phyloP scores from a whole-genome alignment of 2,329 filamentous ascomycete species.

The Trichophyton verrucosum region DNA sequence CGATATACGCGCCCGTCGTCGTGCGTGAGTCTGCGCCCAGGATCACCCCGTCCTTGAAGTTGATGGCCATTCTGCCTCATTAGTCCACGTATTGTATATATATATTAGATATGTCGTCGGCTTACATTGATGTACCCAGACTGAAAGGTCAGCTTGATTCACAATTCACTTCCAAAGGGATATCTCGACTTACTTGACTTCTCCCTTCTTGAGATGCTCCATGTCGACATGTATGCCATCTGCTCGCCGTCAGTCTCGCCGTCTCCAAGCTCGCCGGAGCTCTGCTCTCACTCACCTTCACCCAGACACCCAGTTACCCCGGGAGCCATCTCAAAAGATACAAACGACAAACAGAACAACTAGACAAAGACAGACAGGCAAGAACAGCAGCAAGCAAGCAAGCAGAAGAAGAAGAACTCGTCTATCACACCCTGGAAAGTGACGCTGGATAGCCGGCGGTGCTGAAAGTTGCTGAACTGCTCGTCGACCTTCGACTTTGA shows the following conservation, averaged over 20 bases:
- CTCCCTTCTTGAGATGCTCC: conserved; percentile 95
- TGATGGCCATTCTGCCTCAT: conserved; percentile 80
- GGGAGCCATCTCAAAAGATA: conserved; percentile 6
- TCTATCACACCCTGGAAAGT: not conserved
- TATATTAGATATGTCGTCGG: conserved; percentile 1
- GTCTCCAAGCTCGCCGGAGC: conserved; percentile 8
- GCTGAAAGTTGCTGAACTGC: not conserved
- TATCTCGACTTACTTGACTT: conserved; percentile 71
- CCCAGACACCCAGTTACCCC: conserved; percentile 14
- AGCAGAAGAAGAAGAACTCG: not conserved
- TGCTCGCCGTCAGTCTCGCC: conserved; percentile 30
- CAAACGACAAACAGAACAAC: not conserved
- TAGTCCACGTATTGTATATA: not conserved
- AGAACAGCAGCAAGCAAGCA: not conserved
- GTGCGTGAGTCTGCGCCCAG: conserved; percentile 93
- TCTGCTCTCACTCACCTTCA: conserved; percentile 10
- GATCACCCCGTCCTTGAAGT: conserved; percentile 97
- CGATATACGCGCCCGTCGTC: conserved; percentile 95
- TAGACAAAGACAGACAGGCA: not conserved
- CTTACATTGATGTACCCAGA: conserved; percentile 93
- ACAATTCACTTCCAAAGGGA: not conserved
- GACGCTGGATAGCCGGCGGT: no score
- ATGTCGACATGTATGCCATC: conserved; percentile 99
- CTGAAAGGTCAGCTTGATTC: conserved; percentile 34
- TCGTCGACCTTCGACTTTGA: not conserved